Base-by-base conservation (phyloP, 371 early-diverging fungal genomes). In the Choanephora cucurbitarum region DNA sequence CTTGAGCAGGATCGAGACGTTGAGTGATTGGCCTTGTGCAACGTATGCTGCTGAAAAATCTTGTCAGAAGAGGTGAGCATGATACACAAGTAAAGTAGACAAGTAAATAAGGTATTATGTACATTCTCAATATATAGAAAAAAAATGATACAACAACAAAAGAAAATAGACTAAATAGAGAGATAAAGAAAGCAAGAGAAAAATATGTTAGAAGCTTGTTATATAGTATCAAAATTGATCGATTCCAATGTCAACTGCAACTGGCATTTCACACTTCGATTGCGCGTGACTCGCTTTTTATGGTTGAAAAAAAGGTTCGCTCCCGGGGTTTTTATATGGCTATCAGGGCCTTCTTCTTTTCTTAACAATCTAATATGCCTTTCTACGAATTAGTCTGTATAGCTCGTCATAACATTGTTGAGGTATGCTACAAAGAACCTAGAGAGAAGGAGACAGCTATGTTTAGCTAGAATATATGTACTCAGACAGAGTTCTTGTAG, bases 381-480 rank as follows among this genome's bases (percentile, higher is more conserved):
- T 83, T 87, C 48, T 87, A 87, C 70, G 88, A 87, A 65, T 70
- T 87, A 39, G 84, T 87, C 44, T 86, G 86, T 63, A 85, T 85
- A 62, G 79, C 86, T 23, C 74, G 86, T 57, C 66, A 77, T 49
- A 76, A 77, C 31, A 69, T 84, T 51, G 75, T 70, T 41, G 77
- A 81, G 66, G 82, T 85, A 80, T 9, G 43, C n/a, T n/a, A n/a
- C n/a, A n/a, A n/a, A n/a, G n/a, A n/a, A n/a, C n/a, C n/a, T n/a
- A n/a, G n/a, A n/a, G n/a, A n/a, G n/a, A n/a, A n/a, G n/a, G n/a
- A n/a, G n/a, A n/a, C n/a, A n/a, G n/a, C n/a, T n/a, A n/a, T n/a
- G n/a, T n/a, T n/a, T n/a, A n/a, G n/a, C n/a, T n/a, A n/a, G n/a
- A n/a, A n/a, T n/a, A n/a, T n/a, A n/a, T n/a, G n/a, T n/a, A n/a